phyloP scores from a whole-genome alignment of 1,139 yeast species.

The Zygoascus sp. region DNA sequence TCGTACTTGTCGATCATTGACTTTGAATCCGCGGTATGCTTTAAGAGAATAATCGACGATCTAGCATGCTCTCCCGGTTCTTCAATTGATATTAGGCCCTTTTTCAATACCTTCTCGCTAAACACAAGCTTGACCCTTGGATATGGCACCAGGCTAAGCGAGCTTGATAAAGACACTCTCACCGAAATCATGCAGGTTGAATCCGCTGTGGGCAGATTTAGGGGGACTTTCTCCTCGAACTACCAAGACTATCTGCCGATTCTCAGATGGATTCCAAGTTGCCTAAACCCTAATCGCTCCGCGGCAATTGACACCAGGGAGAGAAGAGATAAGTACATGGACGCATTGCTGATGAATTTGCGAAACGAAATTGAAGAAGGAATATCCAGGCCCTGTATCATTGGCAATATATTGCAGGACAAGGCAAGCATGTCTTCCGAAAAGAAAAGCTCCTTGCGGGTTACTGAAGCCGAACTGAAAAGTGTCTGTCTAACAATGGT shows the following conservation, averaged over 20 bases:
- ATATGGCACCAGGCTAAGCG: constrained; percentile 54
- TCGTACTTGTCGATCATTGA: constrained; percentile 42
- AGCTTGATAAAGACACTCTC: constrained; percentile 41
- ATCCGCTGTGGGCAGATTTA: constrained; percentile 53
- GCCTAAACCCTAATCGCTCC: constrained; percentile 7
- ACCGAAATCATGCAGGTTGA: constrained; percentile 61
- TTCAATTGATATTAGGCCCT: constrained; percentile 40
- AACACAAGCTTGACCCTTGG: constrained; percentile 54
- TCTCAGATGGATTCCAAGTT: constrained; percentile 38
- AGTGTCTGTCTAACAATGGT: constrained; percentile 71
- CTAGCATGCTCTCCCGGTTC: too few relatives aligned
- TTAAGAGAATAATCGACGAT: constrained; percentile 18
- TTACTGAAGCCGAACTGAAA: constrained; percentile 46
- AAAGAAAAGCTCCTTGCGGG: constrained; percentile 11
- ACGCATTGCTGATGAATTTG: constrained; percentile 36
- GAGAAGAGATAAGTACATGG: constrained; percentile 55
- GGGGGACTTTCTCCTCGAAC: constrained; percentile 57
- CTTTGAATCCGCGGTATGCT: constrained; percentile 37
- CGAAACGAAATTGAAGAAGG: constrained; percentile 28
- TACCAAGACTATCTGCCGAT: constrained; percentile 58
- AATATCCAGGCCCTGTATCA: constrained; percentile 39
- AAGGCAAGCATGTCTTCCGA: not conserved
- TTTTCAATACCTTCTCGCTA: constrained; percentile 52
- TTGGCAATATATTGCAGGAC: constrained; percentile 38
- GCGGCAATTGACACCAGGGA: constrained; percentile 39